Percentiles rank a stretch among this genome's conserved stretches.
These are phyloP conservation scores for Balakata baccata DNA, from an alignment of 345 rosid genomes.

Conservation along the genomic window DNA sequence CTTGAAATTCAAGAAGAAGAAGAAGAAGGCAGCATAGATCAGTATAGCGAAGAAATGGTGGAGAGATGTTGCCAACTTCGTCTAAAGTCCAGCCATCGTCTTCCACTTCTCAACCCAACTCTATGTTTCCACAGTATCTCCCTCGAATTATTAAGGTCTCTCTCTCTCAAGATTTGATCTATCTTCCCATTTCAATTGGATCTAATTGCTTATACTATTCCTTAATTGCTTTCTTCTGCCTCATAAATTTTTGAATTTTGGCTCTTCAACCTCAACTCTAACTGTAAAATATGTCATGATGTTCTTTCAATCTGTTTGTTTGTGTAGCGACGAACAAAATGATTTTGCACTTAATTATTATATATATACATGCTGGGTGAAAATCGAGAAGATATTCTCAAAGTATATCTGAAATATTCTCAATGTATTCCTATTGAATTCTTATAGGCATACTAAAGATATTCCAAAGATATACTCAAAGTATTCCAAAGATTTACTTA, in stretches of 20 bases:
- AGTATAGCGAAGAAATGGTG: not conserved
- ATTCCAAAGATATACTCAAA: no score
- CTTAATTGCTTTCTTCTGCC: not conserved
- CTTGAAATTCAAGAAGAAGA: slow-evolving; percentile 2
- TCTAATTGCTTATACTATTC: no score
- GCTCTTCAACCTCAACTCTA: not conserved
- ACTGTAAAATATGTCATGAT: no score
- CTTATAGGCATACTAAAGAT: no score
- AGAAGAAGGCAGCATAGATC: no score
- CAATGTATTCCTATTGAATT: no score
- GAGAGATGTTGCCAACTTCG: slow-evolving; percentile 74
- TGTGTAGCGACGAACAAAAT: no score
- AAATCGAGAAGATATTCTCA: no score
- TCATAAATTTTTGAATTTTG: not conserved
- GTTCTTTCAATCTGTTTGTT: not conserved
- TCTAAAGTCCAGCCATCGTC: slow-evolving; percentile 76
- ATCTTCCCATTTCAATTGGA: not conserved
- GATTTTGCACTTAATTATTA: no score
- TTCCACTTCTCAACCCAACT: slow-evolving; percentile 62
- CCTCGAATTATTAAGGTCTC: slow-evolving; percentile 94
- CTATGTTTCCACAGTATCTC: slow-evolving; percentile 76
- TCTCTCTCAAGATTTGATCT: slow-evolving; percentile 35
- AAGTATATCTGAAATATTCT: no score
- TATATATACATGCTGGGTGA: no score
- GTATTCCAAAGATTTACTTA: no score